Conservation (phyloP, 257 asterid species). For the Eustoma russellianum region DNA sequence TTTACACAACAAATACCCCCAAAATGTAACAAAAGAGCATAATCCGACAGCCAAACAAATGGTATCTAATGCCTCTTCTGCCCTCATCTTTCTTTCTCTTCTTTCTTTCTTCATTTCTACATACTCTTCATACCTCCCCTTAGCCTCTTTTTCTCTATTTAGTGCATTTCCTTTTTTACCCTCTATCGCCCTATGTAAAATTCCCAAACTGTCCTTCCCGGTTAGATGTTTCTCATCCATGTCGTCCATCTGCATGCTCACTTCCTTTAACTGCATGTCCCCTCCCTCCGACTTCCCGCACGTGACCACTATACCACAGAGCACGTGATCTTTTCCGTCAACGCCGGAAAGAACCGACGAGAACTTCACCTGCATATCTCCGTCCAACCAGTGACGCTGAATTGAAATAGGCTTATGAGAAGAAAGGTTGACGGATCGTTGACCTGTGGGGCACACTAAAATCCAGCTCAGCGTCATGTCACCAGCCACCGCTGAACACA, state of each 20-base stretch:
- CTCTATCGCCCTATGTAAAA: conserved; percentile 53
- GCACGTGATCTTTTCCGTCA: conserved; percentile 30
- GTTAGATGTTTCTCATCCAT: conserved; percentile 66
- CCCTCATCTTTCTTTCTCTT: conserved; percentile 46
- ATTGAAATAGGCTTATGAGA: conserved; percentile 53
- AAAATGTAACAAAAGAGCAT: conserved; percentile 32
- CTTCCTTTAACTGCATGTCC: conserved; percentile 75
- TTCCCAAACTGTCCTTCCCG: conserved; percentile 75
- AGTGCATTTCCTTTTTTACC: conserved; percentile 49
- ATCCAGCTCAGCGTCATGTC: conserved; percentile 73
- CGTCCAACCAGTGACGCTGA: conserved; percentile 82
- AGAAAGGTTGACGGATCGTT: conserved; percentile 54
- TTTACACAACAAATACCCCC: conserved; percentile 16
- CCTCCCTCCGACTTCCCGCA: conserved; percentile 59
- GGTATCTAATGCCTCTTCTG: conserved; percentile 50
- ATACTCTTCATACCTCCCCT: conserved; percentile 32
- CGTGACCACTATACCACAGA: conserved; percentile 52
- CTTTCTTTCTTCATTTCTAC: conserved; percentile 49
- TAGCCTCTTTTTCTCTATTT: conserved; percentile 32
- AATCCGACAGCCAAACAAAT: conserved; percentile 58
- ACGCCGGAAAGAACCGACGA: conserved; percentile 34
- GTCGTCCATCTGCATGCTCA: conserved; percentile 66
- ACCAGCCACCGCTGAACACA: conserved; percentile 17
- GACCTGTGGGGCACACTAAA: conserved; percentile 40
- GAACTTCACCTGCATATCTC: conserved; percentile 59